These are phyloP conservation scores for Rosa multiflora DNA, from an alignment of 306 rosid species.

Conservation along the genomic window DNA sequence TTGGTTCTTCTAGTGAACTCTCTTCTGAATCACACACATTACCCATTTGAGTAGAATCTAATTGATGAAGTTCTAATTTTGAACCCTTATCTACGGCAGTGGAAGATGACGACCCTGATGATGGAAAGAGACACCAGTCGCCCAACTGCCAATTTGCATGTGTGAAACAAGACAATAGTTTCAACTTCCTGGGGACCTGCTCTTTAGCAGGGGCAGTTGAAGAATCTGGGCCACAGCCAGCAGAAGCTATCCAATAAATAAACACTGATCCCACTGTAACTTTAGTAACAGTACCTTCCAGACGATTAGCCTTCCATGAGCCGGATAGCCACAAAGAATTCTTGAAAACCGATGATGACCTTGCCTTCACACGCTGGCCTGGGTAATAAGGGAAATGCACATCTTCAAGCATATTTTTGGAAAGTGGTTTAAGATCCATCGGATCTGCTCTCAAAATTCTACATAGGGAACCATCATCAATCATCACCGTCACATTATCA, in stretches of 20 bases:
- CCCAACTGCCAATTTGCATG: slow-evolving; percentile 98
- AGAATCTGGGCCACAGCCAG: slow-evolving; percentile 94
- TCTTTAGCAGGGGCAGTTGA: slow-evolving; percentile 92
- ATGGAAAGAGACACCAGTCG: slow-evolving; percentile 92
- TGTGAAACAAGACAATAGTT: slow-evolving; percentile 79
- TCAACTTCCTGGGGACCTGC: slow-evolving; percentile 88
- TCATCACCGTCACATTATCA: slow-evolving; percentile 91
- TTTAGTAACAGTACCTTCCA: slow-evolving; percentile 93
- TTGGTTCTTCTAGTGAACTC: slow-evolving; percentile 57
- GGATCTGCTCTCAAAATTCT: slow-evolving; percentile 92
- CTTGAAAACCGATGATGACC: slow-evolving; percentile 91
- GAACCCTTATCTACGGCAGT: slow-evolving; percentile 50
- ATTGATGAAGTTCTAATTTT: slow-evolving; percentile 55
- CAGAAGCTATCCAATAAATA: slow-evolving; percentile 97
- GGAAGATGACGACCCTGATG: slow-evolving; percentile 39
- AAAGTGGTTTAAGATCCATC: slow-evolving; percentile 78
- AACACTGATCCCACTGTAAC: slow-evolving; percentile 94
- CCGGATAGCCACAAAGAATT: slow-evolving; percentile 96
- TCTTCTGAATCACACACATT: slow-evolving; percentile 79
- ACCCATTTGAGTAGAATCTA: slow-evolving; percentile 63
- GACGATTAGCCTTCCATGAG: slow-evolving; percentile 88
- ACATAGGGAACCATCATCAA: slow-evolving; percentile 95
- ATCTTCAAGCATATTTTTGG: slow-evolving; percentile 83
- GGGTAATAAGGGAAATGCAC: slow-evolving; percentile 97
- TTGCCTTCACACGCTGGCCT: slow-evolving; percentile 93